A percentile compares a stretch with the other conserved stretches of the same genome.
phyloP scores from a whole-genome alignment of 2,329 filamentous ascomycete genomes.

The Pezicula carpinea region DNA sequence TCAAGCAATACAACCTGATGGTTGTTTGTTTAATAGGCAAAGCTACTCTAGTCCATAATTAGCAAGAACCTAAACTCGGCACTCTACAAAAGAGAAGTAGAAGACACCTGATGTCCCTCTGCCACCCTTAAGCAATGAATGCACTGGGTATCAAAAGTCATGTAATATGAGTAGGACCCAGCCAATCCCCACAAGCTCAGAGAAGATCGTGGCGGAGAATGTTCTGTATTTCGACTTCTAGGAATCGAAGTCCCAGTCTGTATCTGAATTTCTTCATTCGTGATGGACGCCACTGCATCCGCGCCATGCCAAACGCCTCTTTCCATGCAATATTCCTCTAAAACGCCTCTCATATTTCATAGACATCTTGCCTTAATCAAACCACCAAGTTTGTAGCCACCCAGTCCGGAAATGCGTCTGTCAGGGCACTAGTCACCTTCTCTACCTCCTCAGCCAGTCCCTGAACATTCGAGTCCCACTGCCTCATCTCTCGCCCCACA shows the following conservation, averaged over 20 bases:
- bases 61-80: too few relatives aligned
- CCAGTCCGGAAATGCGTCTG: conserved; percentile 71
- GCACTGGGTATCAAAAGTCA: too few relatives aligned
- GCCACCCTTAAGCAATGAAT: too few relatives aligned
- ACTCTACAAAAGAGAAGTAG: too few relatives aligned
- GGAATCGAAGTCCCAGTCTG: too few relatives aligned
- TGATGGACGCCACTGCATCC: conserved; percentile 18
- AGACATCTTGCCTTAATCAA: conserved; percentile 14
- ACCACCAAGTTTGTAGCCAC: conserved; percentile 49
- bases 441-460: conserved; percentile 86
- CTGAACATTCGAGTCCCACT: conserved; percentile 88
- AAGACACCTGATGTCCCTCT: too few relatives aligned
- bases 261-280: conserved; percentile 10
- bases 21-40: too few relatives aligned
- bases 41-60: too few relatives aligned
- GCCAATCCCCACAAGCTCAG: too few relatives aligned
- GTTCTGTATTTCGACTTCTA: not conserved
- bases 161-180: too few relatives aligned
- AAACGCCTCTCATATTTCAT: conserved; percentile 17
- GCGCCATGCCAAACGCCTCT: conserved; percentile 12
- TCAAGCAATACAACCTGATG: too few relatives aligned
- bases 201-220: too few relatives aligned
- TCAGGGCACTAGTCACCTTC: conserved; percentile 74
- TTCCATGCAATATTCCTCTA: conserved; percentile 13
- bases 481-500: conserved; percentile 67